Conservation (phyloP, 2,329 filamentous ascomycete species). For the Tetracladium maxilliforme region DNA sequence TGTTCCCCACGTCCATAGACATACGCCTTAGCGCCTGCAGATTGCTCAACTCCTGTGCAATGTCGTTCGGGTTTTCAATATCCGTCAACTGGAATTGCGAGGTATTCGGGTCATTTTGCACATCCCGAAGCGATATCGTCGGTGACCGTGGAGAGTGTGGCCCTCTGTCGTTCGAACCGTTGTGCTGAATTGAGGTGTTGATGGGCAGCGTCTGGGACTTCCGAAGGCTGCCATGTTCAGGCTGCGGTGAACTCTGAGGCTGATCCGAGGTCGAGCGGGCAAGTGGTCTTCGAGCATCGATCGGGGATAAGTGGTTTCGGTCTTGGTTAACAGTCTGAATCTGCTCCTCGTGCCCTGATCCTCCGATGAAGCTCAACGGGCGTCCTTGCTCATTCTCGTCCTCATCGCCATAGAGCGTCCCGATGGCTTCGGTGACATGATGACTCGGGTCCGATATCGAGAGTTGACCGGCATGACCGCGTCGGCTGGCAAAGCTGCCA, state of each 20-base stretch:
- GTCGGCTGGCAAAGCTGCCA: conserved; percentile 15
- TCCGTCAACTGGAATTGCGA: conserved; percentile 54
- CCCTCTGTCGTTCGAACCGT: too few relatives aligned
- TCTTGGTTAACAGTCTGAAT: too few relatives aligned
- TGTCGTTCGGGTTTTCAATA: conserved; percentile 55
- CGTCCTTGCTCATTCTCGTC: conserved; percentile 35
- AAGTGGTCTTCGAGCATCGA: too few relatives aligned
- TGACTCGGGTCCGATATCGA: conserved; percentile 53
- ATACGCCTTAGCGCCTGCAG: conserved; percentile 59
- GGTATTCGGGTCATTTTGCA: conserved; percentile 24
- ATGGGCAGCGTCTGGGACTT: too few relatives aligned
- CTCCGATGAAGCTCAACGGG: conserved; percentile 44
- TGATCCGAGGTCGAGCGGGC: too few relatives aligned
- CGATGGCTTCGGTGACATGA: conserved; percentile 64
- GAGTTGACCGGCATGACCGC: conserved; percentile 15
- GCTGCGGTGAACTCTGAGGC: too few relatives aligned
- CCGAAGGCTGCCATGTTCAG: too few relatives aligned
- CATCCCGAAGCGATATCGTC: conserved; percentile 19
- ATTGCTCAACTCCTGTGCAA: conserved; percentile 61
- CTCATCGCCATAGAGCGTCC: conserved; percentile 54
- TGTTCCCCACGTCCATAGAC: conserved; percentile 60
- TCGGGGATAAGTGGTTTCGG: too few relatives aligned
- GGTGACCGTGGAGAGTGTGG: conserved; percentile 20
- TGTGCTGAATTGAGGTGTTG: too few relatives aligned
- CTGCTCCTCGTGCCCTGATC: too few relatives aligned